phyloP scores from a whole-genome alignment of 2,329 filamentous ascomycete genomes.

The Ampelomyces quisqualis region DNA sequence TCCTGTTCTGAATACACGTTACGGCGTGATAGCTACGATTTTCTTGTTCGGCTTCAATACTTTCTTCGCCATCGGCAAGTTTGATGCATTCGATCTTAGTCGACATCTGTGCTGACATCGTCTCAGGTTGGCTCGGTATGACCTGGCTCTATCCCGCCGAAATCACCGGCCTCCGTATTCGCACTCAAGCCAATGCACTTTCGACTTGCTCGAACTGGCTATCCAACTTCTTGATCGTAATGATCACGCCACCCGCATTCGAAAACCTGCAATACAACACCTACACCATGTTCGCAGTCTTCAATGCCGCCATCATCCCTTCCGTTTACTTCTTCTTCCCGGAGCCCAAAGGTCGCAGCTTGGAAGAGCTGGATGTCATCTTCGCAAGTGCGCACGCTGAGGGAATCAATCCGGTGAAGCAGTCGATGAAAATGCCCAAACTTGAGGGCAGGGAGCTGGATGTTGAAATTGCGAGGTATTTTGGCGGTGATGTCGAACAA shows the following conservation, averaged over 20 bases:
- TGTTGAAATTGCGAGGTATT: conserved; percentile 10
- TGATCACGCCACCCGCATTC: conserved; percentile 63
- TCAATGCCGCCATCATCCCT: conserved; percentile 54
- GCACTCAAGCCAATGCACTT: conserved; percentile 69
- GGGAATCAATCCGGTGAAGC: conserved; percentile 6
- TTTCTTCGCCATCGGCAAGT: conserved; percentile 60
- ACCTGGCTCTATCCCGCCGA: conserved; percentile 65
- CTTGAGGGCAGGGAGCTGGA: conserved; percentile 7
- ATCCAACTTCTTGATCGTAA: conserved; percentile 61
- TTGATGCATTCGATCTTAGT: not conserved
- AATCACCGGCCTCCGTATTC: conserved; percentile 68
- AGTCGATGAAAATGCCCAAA: conserved; percentile 12
- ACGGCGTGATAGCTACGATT: conserved; percentile 58
- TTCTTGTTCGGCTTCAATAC: conserved; percentile 68
- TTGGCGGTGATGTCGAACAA: conserved; percentile 13
- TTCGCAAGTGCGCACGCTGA: conserved; percentile 34
- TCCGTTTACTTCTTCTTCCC: conserved; percentile 59
- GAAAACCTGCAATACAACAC: conserved; percentile 53
- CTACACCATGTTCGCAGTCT: conserved; percentile 56
- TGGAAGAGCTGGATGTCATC: conserved; percentile 53
- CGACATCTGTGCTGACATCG: not conserved
- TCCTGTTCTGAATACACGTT: conserved; percentile 46
- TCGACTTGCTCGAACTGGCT: conserved; percentile 11
- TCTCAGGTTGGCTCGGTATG: conserved; percentile 53
- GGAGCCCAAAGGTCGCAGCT: conserved; percentile 49